Conservation (phyloP, 768 basidiomycete species). For the Mycena filopes region DNA sequence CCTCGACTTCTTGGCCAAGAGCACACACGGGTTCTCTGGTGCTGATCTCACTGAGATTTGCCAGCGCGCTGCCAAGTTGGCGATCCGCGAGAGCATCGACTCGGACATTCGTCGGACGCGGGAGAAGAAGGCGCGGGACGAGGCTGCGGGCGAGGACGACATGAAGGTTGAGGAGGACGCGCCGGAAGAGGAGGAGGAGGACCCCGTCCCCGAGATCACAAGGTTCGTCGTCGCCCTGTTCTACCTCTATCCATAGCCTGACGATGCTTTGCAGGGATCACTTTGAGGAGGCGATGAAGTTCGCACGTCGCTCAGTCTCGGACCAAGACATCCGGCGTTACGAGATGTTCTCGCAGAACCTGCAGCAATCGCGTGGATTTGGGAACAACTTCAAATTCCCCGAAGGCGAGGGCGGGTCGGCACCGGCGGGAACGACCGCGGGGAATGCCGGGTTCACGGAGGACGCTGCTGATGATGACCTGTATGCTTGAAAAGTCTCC, state of each 20-base stretch:
- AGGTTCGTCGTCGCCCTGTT: conserved; percentile 53
- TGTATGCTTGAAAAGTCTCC: conserved; percentile 76
- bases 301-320: conserved; percentile 94
- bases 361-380: conserved; percentile 92
- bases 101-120: conserved; percentile 84
- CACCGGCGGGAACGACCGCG: conserved; percentile 50
- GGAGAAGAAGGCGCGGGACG: conserved; percentile 85
- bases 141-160: conserved; percentile 72
- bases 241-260: conserved; percentile 12
- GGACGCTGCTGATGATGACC: conserved; percentile 88
- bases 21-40: conserved; percentile 98
- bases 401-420: conserved; percentile 62
- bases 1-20: conserved; percentile 87
- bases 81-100: conserved; percentile 95
- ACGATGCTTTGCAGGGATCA: conserved; percentile 71
- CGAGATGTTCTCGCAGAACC: conserved; percentile 97
- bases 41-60: conserved; percentile 99
- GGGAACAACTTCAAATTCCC: conserved; percentile 99
- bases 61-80: conserved; percentile 96
- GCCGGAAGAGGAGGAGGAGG: conserved; percentile 79
- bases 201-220: conserved; percentile 91
- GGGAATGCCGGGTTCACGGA: conserved; percentile 86
- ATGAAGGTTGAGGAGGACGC: conserved; percentile 79
- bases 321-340: conserved; percentile 97
- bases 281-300: conserved; percentile 99